Evolutionary conservation across 768 basidiomycete genomes (phyloP).

Genomic region (Suillus variegatus): DNA sequence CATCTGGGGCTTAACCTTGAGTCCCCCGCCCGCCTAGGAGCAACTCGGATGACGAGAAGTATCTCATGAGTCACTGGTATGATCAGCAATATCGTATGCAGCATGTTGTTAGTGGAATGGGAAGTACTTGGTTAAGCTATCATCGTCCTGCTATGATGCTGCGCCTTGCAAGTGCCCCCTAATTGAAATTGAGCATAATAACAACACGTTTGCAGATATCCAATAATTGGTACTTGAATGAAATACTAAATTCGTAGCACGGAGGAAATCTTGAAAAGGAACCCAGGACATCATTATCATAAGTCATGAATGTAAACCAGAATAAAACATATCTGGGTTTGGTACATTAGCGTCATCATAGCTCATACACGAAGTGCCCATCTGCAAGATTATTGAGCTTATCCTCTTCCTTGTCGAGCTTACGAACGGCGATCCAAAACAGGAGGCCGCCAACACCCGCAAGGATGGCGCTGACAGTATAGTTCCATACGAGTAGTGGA

Average conservation of each 20-base stretch:
- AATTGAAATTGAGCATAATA: neutral
- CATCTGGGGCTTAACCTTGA: neutral
- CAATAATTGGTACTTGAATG: neutral
- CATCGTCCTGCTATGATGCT: neutral
- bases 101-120: neutral
- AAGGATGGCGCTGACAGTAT: conserved; percentile 57
- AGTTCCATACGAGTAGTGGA: conserved; percentile 78
- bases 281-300: neutral
- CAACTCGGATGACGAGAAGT: neutral
- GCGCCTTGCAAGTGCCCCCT: neutral
- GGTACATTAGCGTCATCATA: neutral
- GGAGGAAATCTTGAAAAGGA: neutral
- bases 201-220: neutral
- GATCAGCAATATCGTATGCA: neutral
- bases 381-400: conserved; percentile 53
- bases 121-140: neutral
- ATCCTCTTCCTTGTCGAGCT: conserved; percentile 66
- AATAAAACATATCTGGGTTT: too few species aligned
- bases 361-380: conserved; percentile 34
- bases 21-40: neutral
- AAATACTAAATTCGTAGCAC: neutral
- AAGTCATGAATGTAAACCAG: neutral
- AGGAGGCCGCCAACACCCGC: conserved; percentile 51
- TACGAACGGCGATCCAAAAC: conserved; percentile 55
- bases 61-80: neutral